A percentile compares a stretch with the other conserved stretches of the same genome.
phyloP scores from a whole-genome alignment of 1,284 basidiomycete genomes.

The Pholiota adiposa region DNA sequence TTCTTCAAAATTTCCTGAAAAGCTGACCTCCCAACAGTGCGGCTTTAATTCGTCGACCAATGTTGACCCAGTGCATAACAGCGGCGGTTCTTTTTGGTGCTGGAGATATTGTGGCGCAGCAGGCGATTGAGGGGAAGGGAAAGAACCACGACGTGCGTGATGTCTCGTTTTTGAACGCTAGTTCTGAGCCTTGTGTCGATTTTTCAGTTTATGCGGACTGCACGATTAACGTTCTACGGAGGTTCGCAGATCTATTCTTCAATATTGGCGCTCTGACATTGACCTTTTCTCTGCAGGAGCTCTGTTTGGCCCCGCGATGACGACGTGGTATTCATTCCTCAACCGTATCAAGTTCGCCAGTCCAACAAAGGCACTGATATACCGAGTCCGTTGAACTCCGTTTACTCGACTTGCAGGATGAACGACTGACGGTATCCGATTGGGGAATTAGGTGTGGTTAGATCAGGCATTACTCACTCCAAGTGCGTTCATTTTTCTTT shows the following conservation, averaged over 20 bases:
- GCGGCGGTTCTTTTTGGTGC: conserved; percentile 73
- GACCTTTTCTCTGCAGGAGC: conserved; percentile 44
- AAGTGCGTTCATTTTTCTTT: conserved; percentile 30
- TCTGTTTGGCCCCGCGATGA: conserved; percentile 73
- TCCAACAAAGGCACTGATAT: conserved; percentile 59
- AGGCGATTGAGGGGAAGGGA: conserved; percentile 74
- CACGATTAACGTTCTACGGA: conserved; percentile 76
- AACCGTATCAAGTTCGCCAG: conserved; percentile 64
- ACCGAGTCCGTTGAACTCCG: conserved; percentile 50
- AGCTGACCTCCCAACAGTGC: conserved; percentile 43
- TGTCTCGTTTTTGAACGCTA: background rate
- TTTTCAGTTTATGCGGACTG: conserved; percentile 67
- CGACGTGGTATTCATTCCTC: conserved; percentile 73
- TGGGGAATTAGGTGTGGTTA: conserved; percentile 60
- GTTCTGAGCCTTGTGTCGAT: background rate
- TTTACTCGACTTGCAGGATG: background rate
- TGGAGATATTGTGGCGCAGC: conserved; percentile 86
- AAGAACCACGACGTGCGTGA: conserved; percentile 68
- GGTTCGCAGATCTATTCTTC: conserved; percentile 38
- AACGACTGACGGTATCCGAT: conserved; percentile 12
- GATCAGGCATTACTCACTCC: conserved; percentile 78
- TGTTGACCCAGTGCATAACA: conserved; percentile 66
- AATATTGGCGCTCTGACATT: background rate
- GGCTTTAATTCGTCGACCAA: conserved; percentile 64
- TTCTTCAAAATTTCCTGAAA: background rate